A percentile compares a stretch with the other conserved stretches of the same genome.
Evolutionary conservation across 2,329 filamentous ascomycete species (phyloP).

Genomic region (Cercospora sp.): DNA sequence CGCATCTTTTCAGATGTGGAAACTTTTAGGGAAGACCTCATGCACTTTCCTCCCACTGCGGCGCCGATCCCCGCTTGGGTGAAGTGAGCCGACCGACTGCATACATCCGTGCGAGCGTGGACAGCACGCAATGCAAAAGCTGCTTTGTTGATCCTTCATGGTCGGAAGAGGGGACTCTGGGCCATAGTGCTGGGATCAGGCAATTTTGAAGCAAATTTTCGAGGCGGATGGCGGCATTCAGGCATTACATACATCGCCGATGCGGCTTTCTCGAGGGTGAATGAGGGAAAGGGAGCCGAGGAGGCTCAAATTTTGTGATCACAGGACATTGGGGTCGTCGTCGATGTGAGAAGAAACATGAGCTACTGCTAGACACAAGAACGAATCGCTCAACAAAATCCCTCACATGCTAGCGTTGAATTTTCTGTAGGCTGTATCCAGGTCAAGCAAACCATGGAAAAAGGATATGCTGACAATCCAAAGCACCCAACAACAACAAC

Average conservation of each 20-base stretch:
- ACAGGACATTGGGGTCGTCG: not conserved
- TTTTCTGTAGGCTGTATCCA: not conserved
- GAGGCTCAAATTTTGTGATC: not conserved
- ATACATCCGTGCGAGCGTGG: not conserved
- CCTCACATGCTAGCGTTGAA: not conserved
- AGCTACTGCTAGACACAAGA: not conserved
- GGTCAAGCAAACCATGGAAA: not conserved
- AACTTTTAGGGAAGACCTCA: not conserved
- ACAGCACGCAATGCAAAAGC: not conserved
- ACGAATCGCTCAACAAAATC: not conserved
- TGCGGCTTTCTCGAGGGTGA: not conserved
- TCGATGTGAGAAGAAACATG: not conserved
- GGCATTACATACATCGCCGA: not conserved
- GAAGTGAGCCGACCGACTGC: not conserved
- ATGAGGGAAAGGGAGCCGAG: not conserved
- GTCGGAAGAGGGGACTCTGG: not conserved
- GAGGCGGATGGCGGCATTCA: not conserved
- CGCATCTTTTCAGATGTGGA: not conserved
- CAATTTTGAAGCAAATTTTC: not conserved
- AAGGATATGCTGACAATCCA: not conserved
- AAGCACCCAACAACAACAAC: not conserved
- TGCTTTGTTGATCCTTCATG: not conserved
- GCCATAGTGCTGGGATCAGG: not conserved
- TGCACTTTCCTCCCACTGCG: not conserved
- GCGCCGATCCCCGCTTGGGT: not conserved